Evolutionary conservation across 2,329 filamentous ascomycete genomes (phyloP).

Genomic region (Alternaria sp.): DNA sequence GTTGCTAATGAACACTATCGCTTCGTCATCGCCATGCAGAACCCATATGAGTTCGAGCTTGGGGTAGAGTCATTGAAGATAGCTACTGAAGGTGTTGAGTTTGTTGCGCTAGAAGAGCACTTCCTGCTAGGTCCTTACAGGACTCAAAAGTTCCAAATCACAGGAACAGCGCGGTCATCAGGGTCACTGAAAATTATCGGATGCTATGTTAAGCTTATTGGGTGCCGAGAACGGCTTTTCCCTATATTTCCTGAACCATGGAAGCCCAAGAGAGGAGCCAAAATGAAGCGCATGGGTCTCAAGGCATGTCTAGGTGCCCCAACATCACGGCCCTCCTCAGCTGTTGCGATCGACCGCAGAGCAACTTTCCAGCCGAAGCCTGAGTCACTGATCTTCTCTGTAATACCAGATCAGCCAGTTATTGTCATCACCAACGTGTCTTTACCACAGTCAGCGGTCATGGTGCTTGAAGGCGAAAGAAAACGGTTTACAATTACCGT

Average conservation of each 20-base stretch:
- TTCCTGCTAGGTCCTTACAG: conserved; percentile 81
- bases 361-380: conserved; percentile 43
- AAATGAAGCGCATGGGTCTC: conserved; percentile 79
- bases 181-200: conserved; percentile 79
- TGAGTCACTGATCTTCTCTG: conserved; percentile 68
- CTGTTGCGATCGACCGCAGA: conserved; percentile 36
- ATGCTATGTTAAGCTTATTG: conserved; percentile 78
- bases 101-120: conserved; percentile 71
- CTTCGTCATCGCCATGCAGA: conserved; percentile 87
- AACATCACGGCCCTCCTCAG: conserved; percentile 54
- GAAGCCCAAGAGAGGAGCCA: conserved; percentile 72
- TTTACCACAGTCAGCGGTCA: conserved; percentile 82
- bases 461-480: conserved; percentile 91
- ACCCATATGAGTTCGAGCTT: conserved; percentile 91
- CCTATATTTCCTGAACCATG: conserved; percentile 82
- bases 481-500: conserved; percentile 80
- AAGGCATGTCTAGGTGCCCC: conserved; percentile 58
- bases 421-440: conserved; percentile 78
- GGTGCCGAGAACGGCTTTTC: conserved; percentile 83
- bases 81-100: conserved; percentile 75
- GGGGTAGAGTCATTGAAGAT: conserved; percentile 84
- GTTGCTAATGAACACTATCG: conserved; percentile 80
- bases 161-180: conserved; percentile 70
- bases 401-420: conserved; percentile 81
- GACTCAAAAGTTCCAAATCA: conserved; percentile 78